phyloP scores from a whole-genome alignment of 495 filamentous ascomycete species.

The Aspergillus bertholletiae region DNA sequence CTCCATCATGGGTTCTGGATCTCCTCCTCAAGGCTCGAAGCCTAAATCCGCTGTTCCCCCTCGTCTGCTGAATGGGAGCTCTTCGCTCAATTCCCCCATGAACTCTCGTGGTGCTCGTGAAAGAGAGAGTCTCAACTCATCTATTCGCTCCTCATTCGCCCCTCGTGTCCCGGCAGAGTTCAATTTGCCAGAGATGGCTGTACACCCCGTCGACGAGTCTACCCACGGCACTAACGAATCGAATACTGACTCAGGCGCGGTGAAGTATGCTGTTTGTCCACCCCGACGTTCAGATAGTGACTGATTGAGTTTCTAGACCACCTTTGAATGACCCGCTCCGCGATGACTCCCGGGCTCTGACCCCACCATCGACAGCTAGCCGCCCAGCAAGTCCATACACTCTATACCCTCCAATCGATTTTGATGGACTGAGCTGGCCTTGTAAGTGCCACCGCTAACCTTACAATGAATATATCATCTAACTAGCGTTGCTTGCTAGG shows the following conservation, averaged over 20 bases:
- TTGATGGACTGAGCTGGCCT: constrained; percentile 69
- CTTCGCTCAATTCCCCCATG: constrained; percentile 35
- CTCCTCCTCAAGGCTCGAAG: constrained; percentile 36
- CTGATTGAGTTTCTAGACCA: constrained; percentile 20
- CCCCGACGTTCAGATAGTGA: background rate
- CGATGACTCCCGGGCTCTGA: constrained; percentile 56
- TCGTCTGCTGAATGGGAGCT: constrained; percentile 46
- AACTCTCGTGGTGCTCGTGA: constrained; percentile 42
- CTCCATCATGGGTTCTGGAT: constrained; percentile 37
- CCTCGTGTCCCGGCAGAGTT: constrained; percentile 41
- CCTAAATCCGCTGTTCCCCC: constrained; percentile 46
- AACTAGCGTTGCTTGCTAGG: constrained; percentile 41
- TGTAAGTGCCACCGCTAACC: constrained; percentile 43
- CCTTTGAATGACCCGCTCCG: constrained; percentile 63
- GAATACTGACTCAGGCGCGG: constrained; percentile 17
- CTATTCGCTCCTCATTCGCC: constrained; percentile 47
- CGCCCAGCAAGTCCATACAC: constrained; percentile 60
- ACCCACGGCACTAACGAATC: constrained; percentile 14
- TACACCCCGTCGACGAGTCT: constrained; percentile 19
- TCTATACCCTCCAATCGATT: constrained; percentile 61
- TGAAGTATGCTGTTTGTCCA: constrained; percentile 24
- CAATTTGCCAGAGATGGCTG: constrained; percentile 19
- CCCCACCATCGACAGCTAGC: constrained; percentile 46
- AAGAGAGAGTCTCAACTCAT: constrained; percentile 49
- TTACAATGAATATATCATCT: constrained; percentile 3